These are phyloP conservation scores for Tuber indicum DNA, from an alignment of 495 filamentous ascomycete species.

Conservation along the genomic window DNA sequence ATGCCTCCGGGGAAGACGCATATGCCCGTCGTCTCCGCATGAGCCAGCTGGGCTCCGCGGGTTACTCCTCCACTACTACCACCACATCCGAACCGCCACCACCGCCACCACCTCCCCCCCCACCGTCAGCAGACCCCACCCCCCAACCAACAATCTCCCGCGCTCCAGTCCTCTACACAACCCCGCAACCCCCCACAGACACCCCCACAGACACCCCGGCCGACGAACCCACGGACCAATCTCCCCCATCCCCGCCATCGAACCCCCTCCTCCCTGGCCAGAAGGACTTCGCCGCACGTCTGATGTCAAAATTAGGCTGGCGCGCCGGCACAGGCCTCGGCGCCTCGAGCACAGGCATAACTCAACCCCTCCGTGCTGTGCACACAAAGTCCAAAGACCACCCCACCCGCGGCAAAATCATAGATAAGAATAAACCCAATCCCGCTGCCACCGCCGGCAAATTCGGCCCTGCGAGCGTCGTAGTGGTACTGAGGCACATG, in stretches of 20 bases:
- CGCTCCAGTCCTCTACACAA: slow-evolving; percentile 77
- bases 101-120: slow-evolving; percentile 41
- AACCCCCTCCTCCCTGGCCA: slow-evolving; percentile 66
- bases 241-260: slow-evolving; percentile 16
- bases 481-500: slow-evolving; percentile 75
- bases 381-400: slow-evolving; percentile 76
- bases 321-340: slow-evolving; percentile 80
- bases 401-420: slow-evolving; percentile 69
- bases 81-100: slow-evolving; percentile 40
- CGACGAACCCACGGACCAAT: slow-evolving; percentile 43
- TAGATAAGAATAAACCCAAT: slow-evolving; percentile 56
- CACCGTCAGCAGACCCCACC: slow-evolving; percentile 43
- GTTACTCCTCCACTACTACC: slow-evolving; percentile 44
- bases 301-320: slow-evolving; percentile 92
- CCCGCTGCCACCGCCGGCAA: slow-evolving; percentile 48
- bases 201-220: slow-evolving; percentile 48
- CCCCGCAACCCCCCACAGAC: slow-evolving; percentile 54
- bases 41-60: slow-evolving; percentile 44
- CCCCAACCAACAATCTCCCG: slow-evolving; percentile 60
- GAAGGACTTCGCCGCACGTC: slow-evolving; percentile 72
- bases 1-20: slow-evolving; percentile 63
- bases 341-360: slow-evolving; percentile 69
- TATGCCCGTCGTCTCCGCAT: slow-evolving; percentile 60
- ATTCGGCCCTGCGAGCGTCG: slow-evolving; percentile 70
- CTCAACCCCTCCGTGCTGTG: slow-evolving; percentile 71